These are phyloP conservation scores for Hanseniaspora clermontiae DNA, from an alignment of 805 yeast genomes.

Conservation along the genomic window DNA sequence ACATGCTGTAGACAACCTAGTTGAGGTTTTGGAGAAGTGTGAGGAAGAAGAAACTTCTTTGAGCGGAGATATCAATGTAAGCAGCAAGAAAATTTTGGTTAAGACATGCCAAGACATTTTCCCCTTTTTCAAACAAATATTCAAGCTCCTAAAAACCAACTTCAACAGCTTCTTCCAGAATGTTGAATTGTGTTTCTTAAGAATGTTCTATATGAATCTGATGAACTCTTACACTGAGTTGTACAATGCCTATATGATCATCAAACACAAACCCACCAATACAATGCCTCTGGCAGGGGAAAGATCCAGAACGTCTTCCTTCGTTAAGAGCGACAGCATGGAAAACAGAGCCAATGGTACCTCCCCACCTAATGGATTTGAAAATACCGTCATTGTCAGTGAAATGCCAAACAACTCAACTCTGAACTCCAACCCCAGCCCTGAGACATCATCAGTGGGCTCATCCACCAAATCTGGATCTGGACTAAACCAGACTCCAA, in stretches of 20 bases:
- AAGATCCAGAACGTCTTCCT: constrained; percentile 8
- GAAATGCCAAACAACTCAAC: background rate
- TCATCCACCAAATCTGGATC: background rate
- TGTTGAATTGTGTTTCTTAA: constrained; percentile 50
- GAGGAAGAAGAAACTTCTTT: constrained; percentile 30
- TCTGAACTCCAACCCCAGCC: background rate
- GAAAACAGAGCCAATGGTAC: constrained; percentile 15
- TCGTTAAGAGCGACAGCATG: background rate
- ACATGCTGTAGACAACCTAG: constrained; percentile 43
- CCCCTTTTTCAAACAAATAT: constrained; percentile 40
- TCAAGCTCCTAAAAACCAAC: constrained; percentile 37
- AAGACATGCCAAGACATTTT: constrained; percentile 30
- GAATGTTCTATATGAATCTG: constrained; percentile 49
- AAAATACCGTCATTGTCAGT: background rate
- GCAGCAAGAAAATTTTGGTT: constrained; percentile 29
- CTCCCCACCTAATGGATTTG: background rate
- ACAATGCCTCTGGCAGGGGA: constrained; percentile 5
- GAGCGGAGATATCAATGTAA: constrained; percentile 17
- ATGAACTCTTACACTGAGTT: constrained; percentile 56
- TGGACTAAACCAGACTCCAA: background rate
- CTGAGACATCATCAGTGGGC: background rate
- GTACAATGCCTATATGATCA: constrained; percentile 46
- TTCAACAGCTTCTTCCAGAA: constrained; percentile 38
- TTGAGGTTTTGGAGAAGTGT: constrained; percentile 42
- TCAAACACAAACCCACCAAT: constrained; percentile 16